These are phyloP conservation scores for Chaetoceros muelleri DNA, from an alignment of 108 stramenopile genomes.

Conservation along the genomic window DNA sequence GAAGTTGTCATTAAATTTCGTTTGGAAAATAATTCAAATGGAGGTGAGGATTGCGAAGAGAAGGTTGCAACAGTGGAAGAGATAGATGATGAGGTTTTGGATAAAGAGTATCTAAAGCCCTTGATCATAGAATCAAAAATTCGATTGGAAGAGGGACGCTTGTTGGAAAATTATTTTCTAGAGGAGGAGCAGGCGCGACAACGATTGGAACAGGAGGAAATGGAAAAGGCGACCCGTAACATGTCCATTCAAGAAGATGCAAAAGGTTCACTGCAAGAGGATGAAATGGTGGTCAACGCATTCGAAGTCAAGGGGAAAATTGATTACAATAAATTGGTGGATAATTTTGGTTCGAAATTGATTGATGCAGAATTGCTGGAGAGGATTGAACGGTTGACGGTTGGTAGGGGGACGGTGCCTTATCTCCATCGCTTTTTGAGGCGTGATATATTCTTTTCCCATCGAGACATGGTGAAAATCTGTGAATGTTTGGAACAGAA, in stretches of 20 bases:
- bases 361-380: constrained; percentile 56
- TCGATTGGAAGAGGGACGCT: constrained; percentile 32
- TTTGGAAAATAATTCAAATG: constrained; percentile 18
- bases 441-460: constrained; percentile 96
- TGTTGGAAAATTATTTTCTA: constrained; percentile 5
- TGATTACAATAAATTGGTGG: constrained; percentile 92
- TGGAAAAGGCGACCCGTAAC: background rate
- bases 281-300: constrained; percentile 84
- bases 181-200: constrained; percentile 13
- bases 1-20: constrained; percentile 53
- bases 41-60: background rate
- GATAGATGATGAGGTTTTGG: background rate
- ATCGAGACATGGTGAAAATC: constrained; percentile 89
- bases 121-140: constrained; percentile 10
- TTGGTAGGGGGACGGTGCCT: constrained; percentile 72
- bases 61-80: background rate
- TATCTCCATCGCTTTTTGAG: constrained; percentile 89
- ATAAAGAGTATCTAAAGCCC: constrained; percentile 5
- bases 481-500: constrained; percentile 57
- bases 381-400: constrained; percentile 61
- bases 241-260: constrained; percentile 1
- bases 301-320: constrained; percentile 84
- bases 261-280: constrained; percentile 24
- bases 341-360: constrained; percentile 84
- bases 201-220: constrained; percentile 7